A percentile compares a stretch with the other conserved stretches of the same genome.
Conservation (phyloP, 352 stramenopile species). For the Pythium dissimile region DNA sequence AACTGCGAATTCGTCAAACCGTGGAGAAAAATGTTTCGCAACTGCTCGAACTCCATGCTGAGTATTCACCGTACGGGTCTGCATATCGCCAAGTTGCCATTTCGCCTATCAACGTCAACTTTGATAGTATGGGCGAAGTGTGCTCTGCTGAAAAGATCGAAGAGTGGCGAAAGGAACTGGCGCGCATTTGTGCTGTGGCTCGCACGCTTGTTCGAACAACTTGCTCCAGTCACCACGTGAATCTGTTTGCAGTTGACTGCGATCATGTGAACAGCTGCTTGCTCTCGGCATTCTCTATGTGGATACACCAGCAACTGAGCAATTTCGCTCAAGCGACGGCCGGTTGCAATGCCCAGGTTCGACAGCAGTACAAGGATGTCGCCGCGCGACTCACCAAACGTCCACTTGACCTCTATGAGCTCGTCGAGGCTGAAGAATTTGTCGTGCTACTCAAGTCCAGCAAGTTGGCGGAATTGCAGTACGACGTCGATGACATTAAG, state of each 20-base stretch:
- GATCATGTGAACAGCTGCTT: conserved; percentile 38
- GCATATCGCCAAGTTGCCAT: conserved; percentile 35
- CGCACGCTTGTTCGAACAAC: conserved; percentile 25
- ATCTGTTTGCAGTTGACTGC: conserved; percentile 56
- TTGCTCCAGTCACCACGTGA: conserved; percentile 24
- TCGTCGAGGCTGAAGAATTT: conserved; percentile 66
- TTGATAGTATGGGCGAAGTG: conserved; percentile 5
- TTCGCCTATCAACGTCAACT: not conserved
- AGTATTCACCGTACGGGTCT: conserved; percentile 36
- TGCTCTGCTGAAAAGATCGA: conserved; percentile 22
- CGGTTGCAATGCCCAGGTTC: conserved; percentile 45
- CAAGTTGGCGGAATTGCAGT: conserved; percentile 46
- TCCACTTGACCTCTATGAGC: conserved; percentile 66
- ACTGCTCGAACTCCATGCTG: conserved; percentile 32
- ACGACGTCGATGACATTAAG: conserved; percentile 44
- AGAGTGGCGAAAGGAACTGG: conserved; percentile 27
- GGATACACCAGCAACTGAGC: conserved; percentile 35
- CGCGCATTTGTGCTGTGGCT: conserved; percentile 23
- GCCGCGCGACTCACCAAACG: conserved; percentile 54
- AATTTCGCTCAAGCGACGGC: conserved; percentile 52
- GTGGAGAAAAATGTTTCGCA: conserved; percentile 50
- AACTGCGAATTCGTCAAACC: conserved; percentile 58
- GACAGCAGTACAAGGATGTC: conserved; percentile 75
- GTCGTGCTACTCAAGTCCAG: conserved; percentile 37
- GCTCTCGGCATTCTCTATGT: conserved; percentile 35